phyloP scores from a whole-genome alignment of 2,329 filamentous ascomycete genomes.

The Microsporum ferrugineum region DNA sequence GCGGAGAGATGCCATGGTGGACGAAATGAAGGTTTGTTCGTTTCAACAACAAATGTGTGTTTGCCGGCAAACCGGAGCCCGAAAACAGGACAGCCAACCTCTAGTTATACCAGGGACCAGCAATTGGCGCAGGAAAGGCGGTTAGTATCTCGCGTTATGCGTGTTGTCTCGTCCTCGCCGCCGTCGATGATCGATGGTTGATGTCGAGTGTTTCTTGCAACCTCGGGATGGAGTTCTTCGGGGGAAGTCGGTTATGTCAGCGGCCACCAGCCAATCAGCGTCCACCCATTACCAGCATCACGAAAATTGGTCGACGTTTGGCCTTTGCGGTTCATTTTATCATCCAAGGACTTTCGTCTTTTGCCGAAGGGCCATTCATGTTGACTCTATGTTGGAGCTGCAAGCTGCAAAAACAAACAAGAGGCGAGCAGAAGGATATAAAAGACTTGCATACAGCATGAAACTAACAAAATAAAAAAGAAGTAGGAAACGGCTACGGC shows the following conservation, averaged over 20 bases:
- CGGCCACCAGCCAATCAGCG: conserved; percentile 12
- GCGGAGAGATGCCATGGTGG: conserved; percentile 40
- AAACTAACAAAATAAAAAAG: no score
- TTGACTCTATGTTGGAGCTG: no score
- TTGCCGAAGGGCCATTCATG: no score
- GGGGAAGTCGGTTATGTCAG: conserved; percentile 15
- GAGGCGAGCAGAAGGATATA: no score
- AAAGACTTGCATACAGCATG: no score
- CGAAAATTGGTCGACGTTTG: background rate
- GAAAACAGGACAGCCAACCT: background rate
- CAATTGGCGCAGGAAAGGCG: background rate
- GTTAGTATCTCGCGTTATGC: background rate
- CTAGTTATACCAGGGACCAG: background rate
- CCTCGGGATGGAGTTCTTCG: conserved; percentile 11
- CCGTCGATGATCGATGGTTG: conserved; percentile 1
- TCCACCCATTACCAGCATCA: conserved; percentile 10
- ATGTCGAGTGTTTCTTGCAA: conserved; percentile 8
- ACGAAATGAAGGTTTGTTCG: conserved; percentile 3
- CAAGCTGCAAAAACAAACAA: no score
- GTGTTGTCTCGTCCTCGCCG: background rate
- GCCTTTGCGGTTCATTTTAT: no score
- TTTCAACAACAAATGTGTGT: background rate
- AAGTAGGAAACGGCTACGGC: no score
- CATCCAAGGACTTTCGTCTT: no score
- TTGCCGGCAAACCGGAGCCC: background rate